Base-by-base conservation (phyloP, 1,284 basidiomycete species). In the Tilletiaria anomala region DNA sequence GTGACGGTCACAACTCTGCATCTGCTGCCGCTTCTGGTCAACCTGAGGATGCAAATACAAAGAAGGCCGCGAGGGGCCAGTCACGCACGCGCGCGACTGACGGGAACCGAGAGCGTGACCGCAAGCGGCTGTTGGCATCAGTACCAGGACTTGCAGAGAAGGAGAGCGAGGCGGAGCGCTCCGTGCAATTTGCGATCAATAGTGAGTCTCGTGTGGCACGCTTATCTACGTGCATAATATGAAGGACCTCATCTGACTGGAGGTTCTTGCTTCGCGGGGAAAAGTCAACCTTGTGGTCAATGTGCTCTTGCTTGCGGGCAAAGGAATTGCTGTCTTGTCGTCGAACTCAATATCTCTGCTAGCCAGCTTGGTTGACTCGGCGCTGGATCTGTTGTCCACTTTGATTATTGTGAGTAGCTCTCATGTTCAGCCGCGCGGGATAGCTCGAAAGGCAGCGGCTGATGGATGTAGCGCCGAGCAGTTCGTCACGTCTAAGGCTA, bases 301-400 rank as follows among this genome's bases (percentile, higher is more conserved):
- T 48, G 46, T 74, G 37, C 15, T 73, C 2, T 67, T 76, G 3
- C 69, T 75, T 4, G 68, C 53, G 2, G 70, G 70, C 3, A 76
- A 76, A 51, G 70, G 68, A 11, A 52, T 72, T 0, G 73, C 74
- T 0, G 72, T 75, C 12, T 59, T 72, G 17, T 70, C 73, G 29
- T 74, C 73, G 19, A 69, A 71, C 32, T 76, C 74, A 5, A 72
- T 76, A 43, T 75, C 74, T 17, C 69, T 76, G 37, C 68, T 74
- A 19, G 75, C 75, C 5, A 72, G 70, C 0, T 62, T 74, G 11
- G 72, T 76, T 40, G 75, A 75, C 58, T 72, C 71, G 15, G 72
- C 70, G 0, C 69, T 76, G 46, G 75, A 76, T 41, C 65, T 76
- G 15, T 51, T 76, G 1, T 72, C 70, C 14, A 75, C 73, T 0